phyloP scores from a whole-genome alignment of 1,284 basidiomycete genomes.

The Gomphus bonarii region DNA sequence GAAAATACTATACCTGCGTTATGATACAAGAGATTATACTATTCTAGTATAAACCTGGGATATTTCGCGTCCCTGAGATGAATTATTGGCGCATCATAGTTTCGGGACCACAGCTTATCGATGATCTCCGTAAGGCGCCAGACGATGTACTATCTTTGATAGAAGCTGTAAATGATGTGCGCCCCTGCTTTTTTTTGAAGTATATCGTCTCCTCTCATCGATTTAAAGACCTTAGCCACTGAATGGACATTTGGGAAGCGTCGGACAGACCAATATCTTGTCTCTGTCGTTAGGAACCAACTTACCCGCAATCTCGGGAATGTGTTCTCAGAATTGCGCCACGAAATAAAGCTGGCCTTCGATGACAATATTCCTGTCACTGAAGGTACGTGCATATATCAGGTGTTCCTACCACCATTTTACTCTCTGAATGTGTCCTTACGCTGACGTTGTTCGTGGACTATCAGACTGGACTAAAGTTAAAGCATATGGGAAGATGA shows the following conservation, averaged over 20 bases:
- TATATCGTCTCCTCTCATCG: background rate
- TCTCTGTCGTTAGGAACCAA: constrained; percentile 7
- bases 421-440: too few relatives aligned
- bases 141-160: constrained; percentile 26
- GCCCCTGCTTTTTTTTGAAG: constrained; percentile 1
- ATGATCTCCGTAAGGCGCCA: constrained; percentile 23
- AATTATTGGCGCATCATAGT: constrained; percentile 32
- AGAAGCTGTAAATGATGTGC: constrained; percentile 26
- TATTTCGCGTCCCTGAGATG: constrained; percentile 32
- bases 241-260: constrained; percentile 16
- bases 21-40: background rate
- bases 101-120: constrained; percentile 23
- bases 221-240: constrained; percentile 10
- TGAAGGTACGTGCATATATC: background rate
- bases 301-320: constrained; percentile 22
- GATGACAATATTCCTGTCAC: background rate
- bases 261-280: constrained; percentile 13
- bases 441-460: background rate
- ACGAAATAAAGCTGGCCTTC: constrained; percentile 27
- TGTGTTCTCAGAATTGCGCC: constrained; percentile 23
- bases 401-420: background rate
- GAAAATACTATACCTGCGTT: too few relatives aligned
- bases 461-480: constrained; percentile 29
- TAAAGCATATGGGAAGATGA: background rate
- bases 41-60: constrained; percentile 12